A percentile compares a stretch with the other conserved stretches of the same genome.
Conservation (phyloP, 345 rosid genomes). For the Turnera subulata region DNA sequence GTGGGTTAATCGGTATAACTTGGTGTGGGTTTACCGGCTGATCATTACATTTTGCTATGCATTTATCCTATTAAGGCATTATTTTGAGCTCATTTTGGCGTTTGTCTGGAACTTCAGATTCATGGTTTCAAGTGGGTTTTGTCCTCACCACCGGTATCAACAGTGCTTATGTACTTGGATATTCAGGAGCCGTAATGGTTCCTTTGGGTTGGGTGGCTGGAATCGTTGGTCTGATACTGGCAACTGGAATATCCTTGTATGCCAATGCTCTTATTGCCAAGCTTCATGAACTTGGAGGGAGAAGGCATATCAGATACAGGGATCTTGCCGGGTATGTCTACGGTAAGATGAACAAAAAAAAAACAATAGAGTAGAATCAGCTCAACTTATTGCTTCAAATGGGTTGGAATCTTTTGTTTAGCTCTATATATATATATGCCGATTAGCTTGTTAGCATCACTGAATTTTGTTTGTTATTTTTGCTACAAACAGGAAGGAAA, state of each 20-base stretch:
- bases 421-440: neutral
- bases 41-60: too few species aligned
- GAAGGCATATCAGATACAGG: conserved; percentile 87
- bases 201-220: conserved; percentile 88
- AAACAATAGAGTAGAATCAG: too few species aligned
- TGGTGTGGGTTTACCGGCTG: too few species aligned
- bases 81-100: neutral
- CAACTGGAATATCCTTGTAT: conserved; percentile 64
- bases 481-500: conserved; percentile 10
- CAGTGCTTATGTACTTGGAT: conserved; percentile 90
- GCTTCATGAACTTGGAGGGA: conserved; percentile 84
- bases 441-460: neutral
- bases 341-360: conserved; percentile 31
- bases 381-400: too few species aligned
- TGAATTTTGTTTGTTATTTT: neutral
- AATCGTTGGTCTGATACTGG: conserved; percentile 56
- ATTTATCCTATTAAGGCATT: neutral
- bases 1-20: too few species aligned
- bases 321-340: conserved; percentile 82
- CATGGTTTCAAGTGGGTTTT: conserved; percentile 87
- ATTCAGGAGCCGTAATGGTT: conserved; percentile 83
- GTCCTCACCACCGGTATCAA: conserved; percentile 82
- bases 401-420: neutral
- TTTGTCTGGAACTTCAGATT: conserved; percentile 44
- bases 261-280: conserved; percentile 79